Percentiles rank a stretch among this genome's conserved stretches.
Conservation (phyloP, 139 green algal species). For the Micromonas commoda region DNA sequence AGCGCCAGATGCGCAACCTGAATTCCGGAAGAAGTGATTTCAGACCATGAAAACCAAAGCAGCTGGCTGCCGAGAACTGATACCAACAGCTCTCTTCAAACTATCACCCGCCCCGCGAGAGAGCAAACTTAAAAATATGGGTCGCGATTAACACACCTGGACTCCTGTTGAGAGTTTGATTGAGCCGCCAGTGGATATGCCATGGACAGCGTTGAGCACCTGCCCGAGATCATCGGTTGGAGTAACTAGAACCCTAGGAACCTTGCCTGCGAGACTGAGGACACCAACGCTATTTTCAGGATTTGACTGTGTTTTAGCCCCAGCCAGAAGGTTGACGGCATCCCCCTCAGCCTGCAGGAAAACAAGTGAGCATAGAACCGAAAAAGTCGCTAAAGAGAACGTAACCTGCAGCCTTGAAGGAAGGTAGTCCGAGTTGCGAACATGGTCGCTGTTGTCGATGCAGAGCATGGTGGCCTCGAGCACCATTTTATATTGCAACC, state of each 20-base stretch:
- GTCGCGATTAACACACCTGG: slow-evolving; percentile 25
- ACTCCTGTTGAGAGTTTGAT: slow-evolving; percentile 74
- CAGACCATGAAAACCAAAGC: too few species aligned
- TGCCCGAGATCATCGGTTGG: slow-evolving; percentile 93
- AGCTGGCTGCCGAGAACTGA: too few species aligned
- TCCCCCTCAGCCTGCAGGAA: slow-evolving; percentile 76
- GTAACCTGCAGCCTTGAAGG: slow-evolving; percentile 74
- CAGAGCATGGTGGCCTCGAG: slow-evolving; percentile 83
- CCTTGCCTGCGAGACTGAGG: slow-evolving; percentile 92
- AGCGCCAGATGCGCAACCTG: slow-evolving; percentile 95
- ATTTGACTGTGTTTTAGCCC: slow-evolving; percentile 89
- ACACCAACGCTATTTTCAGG: slow-evolving; percentile 97
- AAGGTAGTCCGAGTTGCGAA: slow-evolving; percentile 89
- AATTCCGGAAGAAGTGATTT: not conserved
- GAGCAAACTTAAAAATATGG: too few species aligned
- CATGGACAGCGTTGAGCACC: slow-evolving; percentile 82
- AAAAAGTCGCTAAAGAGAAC: not conserved
- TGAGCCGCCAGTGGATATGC: slow-evolving; percentile 31
- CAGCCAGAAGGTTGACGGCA: slow-evolving; percentile 92
- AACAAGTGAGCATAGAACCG: not conserved
- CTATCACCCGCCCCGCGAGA: too few species aligned
- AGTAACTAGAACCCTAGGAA: slow-evolving; percentile 85
- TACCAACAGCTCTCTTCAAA: too few species aligned
- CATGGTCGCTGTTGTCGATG: slow-evolving; percentile 95
- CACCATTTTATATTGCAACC: slow-evolving; percentile 28